Conservation (phyloP, 1,139 yeast genomes). For the Pichia sorboxylosa region DNA sequence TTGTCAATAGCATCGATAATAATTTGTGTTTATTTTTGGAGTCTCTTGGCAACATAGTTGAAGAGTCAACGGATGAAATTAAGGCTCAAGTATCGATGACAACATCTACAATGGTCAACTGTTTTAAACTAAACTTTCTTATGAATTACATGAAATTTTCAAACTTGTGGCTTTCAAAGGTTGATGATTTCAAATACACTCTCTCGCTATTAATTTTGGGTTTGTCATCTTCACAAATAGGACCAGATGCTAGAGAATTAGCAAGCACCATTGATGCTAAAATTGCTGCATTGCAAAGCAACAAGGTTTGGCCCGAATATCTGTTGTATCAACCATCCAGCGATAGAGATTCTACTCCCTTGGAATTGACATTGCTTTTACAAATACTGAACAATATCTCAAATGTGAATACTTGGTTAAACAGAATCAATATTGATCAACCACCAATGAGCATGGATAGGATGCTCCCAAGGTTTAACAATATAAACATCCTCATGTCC, state of each 20-base stretch:
- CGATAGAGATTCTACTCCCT: too few relatives aligned
- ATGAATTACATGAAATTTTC: conserved; percentile 16
- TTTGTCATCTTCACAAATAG: conserved; percentile 4
- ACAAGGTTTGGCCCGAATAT: conserved; percentile 10
- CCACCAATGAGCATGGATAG: too few relatives aligned
- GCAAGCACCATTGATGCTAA: conserved; percentile 7
- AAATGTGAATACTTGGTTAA: too few relatives aligned
- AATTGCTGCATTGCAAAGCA: conserved; percentile 6
- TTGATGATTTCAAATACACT: conserved; percentile 12
- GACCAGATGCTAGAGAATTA: conserved; percentile 1
- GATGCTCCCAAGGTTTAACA: too few relatives aligned
- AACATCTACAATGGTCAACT: conserved; percentile 8
- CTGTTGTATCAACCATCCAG: conserved; percentile 6
- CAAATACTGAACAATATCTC: too few relatives aligned
- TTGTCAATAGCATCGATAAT: conserved; percentile 21
- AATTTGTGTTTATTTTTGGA: conserved; percentile 21
- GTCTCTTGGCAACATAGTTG: conserved; percentile 10
- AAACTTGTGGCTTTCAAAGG: conserved; percentile 14
- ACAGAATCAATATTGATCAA: too few relatives aligned
- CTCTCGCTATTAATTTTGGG: conserved; percentile 12
- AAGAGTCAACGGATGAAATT: conserved; percentile 9
- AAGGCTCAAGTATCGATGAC: conserved; percentile 11
- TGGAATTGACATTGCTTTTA: too few relatives aligned
- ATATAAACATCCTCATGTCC: too few relatives aligned
- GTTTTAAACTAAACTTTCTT: conserved; percentile 17